A percentile compares a stretch with the other conserved stretches of the same genome.
phyloP scores from a whole-genome alignment of 2,329 filamentous ascomycete species.

The Blastomyces silverae region DNA sequence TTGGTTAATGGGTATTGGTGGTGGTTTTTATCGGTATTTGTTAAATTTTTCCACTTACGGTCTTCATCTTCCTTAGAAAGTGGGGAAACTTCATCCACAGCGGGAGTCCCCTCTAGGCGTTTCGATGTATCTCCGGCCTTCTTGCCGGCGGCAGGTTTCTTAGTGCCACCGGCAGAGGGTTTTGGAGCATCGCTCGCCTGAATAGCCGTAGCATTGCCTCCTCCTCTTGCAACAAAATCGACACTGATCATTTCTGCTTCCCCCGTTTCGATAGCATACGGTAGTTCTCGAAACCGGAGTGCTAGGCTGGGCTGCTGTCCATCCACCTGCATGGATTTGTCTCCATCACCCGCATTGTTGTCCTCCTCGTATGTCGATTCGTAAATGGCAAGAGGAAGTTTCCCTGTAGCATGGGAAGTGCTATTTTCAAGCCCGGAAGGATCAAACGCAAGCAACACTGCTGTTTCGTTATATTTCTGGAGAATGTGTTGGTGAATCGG shows the following conservation, averaged over 20 bases:
- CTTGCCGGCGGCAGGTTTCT: constrained; percentile 25
- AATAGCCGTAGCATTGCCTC: constrained; percentile 67
- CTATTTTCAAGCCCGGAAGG: constrained; percentile 51
- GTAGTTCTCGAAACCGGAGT: constrained; percentile 73
- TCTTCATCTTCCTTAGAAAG: constrained; percentile 59
- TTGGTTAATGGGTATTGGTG: constrained; percentile 12
- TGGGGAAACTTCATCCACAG: constrained; percentile 29
- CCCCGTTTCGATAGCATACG: constrained; percentile 84
- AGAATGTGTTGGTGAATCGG: constrained; percentile 74
- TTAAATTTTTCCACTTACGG: constrained; percentile 35
- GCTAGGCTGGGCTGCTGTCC: constrained; percentile 53
- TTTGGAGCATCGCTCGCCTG: constrained; percentile 27
- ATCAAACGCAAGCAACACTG: constrained; percentile 84
- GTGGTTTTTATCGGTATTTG: constrained; percentile 1
- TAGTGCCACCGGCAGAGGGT: constrained; percentile 25
- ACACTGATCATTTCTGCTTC: constrained; percentile 98
- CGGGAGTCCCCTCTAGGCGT: constrained; percentile 27
- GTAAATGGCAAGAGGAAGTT: constrained; percentile 84
- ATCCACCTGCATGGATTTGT: constrained; percentile 64
- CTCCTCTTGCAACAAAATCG: constrained; percentile 81
- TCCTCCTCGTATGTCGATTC: constrained; percentile 76
- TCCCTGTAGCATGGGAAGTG: constrained; percentile 57
- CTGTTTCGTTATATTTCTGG: constrained; percentile 69
- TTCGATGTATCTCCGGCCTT: constrained; percentile 36
- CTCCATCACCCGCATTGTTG: constrained; percentile 52